phyloP scores from a whole-genome alignment of 139 green algal species.

The Zygnema circumcarinatum region DNA sequence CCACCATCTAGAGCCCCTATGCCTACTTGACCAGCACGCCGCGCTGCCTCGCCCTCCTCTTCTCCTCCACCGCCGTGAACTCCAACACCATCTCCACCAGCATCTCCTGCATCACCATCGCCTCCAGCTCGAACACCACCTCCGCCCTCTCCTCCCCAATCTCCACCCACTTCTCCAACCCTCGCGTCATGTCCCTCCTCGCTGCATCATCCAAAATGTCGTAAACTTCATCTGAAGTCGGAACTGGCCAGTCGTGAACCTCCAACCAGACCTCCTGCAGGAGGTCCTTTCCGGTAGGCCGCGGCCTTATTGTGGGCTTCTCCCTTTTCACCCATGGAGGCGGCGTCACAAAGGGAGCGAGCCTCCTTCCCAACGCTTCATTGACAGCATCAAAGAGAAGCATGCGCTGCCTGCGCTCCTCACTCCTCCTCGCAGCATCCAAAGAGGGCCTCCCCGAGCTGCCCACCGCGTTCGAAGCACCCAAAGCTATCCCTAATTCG shows the following conservation, averaged over 20 bases:
- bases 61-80: constrained; percentile 12
- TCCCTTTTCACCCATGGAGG: not conserved
- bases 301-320: constrained; percentile 5
- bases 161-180: constrained; percentile 25
- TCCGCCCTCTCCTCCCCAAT: not conserved
- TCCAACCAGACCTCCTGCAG: constrained; percentile 54
- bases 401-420: constrained; percentile 26
- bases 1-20: too few relatives aligned
- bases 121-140: constrained; percentile 31
- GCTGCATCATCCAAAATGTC: constrained; percentile 48
- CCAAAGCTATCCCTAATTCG: constrained; percentile 1
- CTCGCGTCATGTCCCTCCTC: constrained; percentile 27
- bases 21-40: not conserved
- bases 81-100: constrained; percentile 40
- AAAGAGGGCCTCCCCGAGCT: not conserved
- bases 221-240: constrained; percentile 44
- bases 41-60: not conserved
- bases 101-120: constrained; percentile 1
- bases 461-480: not conserved
- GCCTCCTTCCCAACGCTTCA: constrained; percentile 29
- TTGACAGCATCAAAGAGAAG: constrained; percentile 54
- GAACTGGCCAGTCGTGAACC: constrained; percentile 48
- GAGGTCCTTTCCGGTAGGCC: constrained; percentile 19
- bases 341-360: constrained; percentile 14
- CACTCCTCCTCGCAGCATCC: constrained; percentile 1